Base-by-base conservation (phyloP, 305 asterid species). In the Fraxinus angustifolia region DNA sequence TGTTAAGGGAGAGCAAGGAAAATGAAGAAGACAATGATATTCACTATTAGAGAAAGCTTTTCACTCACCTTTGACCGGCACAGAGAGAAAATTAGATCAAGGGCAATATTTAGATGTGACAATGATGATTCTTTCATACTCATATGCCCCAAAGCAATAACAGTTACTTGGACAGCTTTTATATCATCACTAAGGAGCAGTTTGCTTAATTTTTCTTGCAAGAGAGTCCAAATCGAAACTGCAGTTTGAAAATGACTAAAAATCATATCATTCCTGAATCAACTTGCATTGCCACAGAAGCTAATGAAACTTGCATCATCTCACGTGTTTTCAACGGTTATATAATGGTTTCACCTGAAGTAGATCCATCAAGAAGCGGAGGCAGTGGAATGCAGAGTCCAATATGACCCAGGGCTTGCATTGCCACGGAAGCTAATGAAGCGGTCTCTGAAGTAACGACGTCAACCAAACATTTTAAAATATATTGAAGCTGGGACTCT, bases 321-420 rank as follows among this genome's bases (percentile, higher is more conserved):
- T 75, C 78, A 78, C 56, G 82, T 83, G 77, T 38, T 67, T 19
- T 81, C 30, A 82, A 81, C 79, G 78, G 84, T 73, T 40, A 82
- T 72, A 81, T 48, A 76, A 67, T 79, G 84, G 38, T n/a, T 82
- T 86, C 83, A 96, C 99, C 98, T 90, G 89, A 82, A 79, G 85
- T 83, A 76, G 97, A 87, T 80, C 90, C 97, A 81, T 86, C 81
- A 82, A 81, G 88, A 88, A 94, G 83, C 56, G 86, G 90, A 88
- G 98, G 98, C 84, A 96, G 89, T 78, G 93, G 91, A 79, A 85
- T 80, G 80, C 94, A 86, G 84, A 94, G 92, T 85, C 98, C 99
- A 89, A 96, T 90, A 88, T 94, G 98, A 83, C 99, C 99, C 86
- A 96, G 89, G 68, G 98, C 92, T 93, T 93, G 94, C 96, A 94